These are phyloP conservation scores for Penicillium bovifimosum DNA, from an alignment of 495 filamentous ascomycete genomes.

Conservation along the genomic window DNA sequence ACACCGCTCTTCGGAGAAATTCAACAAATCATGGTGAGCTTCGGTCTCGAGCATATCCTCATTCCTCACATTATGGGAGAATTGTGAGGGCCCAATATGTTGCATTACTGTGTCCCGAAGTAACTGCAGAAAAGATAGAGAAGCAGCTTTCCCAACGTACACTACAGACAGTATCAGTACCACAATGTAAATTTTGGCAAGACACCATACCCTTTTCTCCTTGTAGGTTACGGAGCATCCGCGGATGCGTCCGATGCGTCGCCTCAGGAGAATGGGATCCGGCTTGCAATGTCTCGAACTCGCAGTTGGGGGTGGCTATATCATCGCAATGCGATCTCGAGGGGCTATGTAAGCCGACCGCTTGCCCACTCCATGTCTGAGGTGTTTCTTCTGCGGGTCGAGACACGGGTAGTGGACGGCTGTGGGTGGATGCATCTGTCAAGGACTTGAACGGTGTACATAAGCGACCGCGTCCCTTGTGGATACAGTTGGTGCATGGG, in stretches of 20 bases:
- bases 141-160: conserved; percentile 38
- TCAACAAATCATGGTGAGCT: conserved; percentile 25
- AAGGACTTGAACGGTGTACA: conserved; percentile 29
- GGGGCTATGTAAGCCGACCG: not conserved
- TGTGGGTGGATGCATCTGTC: conserved; percentile 7
- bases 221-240: conserved; percentile 35
- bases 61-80: conserved; percentile 36
- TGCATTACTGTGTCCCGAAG: conserved; percentile 39
- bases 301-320: not conserved
- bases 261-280: conserved; percentile 27
- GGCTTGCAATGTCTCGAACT: conserved; percentile 2
- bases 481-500: conserved; percentile 35
- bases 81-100: conserved; percentile 39
- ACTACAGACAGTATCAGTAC: conserved; percentile 16
- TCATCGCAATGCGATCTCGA: conserved; percentile 2
- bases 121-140: conserved; percentile 38
- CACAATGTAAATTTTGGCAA: not conserved
- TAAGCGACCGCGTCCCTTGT: conserved; percentile 25
- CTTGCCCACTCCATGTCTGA: not conserved
- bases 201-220: conserved; percentile 30
- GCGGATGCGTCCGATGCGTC: conserved; percentile 33
- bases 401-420: not conserved
- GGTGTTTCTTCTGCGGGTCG: not conserved
- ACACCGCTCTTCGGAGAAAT: conserved; percentile 21
- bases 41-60: conserved; percentile 42